A percentile compares a stretch with the other conserved stretches of the same genome.
Conservation (phyloP, 495 filamentous ascomycete species). For the Xylaria intraflava region DNA sequence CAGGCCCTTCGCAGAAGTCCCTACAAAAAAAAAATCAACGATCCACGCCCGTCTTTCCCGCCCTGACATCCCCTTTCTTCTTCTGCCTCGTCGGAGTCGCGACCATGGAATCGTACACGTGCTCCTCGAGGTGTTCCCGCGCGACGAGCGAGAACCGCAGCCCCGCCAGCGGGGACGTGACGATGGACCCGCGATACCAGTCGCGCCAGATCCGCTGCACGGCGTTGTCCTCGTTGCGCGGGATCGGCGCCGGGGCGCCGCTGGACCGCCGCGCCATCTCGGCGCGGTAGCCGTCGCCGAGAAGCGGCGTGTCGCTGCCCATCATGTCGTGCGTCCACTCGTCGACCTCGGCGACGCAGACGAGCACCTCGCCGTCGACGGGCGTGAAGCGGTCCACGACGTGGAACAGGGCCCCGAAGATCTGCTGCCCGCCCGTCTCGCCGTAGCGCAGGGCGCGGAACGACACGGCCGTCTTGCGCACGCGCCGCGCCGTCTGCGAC, state of each 20-base stretch:
- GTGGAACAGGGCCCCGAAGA: conserved; percentile 37
- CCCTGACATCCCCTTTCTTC: not conserved
- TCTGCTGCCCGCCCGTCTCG: conserved; percentile 25
- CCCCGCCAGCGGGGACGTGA: conserved; percentile 26
- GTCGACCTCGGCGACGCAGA: conserved; percentile 28
- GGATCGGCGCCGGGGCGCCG: not conserved
- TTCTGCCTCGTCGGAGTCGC: not conserved
- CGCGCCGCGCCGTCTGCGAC: conserved; percentile 28
- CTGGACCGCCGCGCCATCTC: not conserved
- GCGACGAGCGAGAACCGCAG: conserved; percentile 31
- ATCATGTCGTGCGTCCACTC: conserved; percentile 22
- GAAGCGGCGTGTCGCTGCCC: conserved; percentile 13
- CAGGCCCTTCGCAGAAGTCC: not conserved
- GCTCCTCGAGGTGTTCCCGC: conserved; percentile 26
- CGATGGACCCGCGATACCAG: conserved; percentile 30
- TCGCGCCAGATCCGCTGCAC: conserved; percentile 38
- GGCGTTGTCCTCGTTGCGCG: conserved; percentile 21
- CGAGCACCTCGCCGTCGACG: conserved; percentile 20
- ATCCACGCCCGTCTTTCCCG: not conserved
- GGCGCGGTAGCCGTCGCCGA: not conserved
- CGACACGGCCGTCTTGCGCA: conserved; percentile 28
- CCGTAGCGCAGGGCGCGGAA: conserved; percentile 30
- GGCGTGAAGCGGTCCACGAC: conserved; percentile 32
- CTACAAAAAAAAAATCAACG: not conserved
- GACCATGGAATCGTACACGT: conserved; percentile 17